A percentile compares a stretch with the other conserved stretches of the same genome.
Conservation (phyloP, 2,329 filamentous ascomycete species). For the Pseudogymnoascus sp. region DNA sequence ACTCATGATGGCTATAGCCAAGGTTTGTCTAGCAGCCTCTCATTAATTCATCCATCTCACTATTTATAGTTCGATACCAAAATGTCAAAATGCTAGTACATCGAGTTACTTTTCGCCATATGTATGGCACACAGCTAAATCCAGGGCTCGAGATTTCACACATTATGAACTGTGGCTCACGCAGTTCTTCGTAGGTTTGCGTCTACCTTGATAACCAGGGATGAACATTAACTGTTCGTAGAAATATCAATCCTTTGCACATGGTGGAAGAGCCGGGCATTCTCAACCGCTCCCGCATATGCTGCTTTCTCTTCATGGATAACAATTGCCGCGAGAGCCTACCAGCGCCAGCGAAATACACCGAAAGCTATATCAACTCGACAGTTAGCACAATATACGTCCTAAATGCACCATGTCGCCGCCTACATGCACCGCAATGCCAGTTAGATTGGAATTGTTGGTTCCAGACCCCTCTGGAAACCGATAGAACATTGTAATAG, state of each 20-base stretch:
- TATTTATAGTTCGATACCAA: background rate
- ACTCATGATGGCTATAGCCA: background rate
- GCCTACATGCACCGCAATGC: too few species aligned
- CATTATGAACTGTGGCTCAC: background rate
- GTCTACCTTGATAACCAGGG: background rate
- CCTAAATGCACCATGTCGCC: too few species aligned
- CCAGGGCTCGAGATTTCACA: background rate
- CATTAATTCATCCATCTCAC: background rate
- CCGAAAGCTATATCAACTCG: background rate
- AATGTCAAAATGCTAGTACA: background rate
- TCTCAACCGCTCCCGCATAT: background rate
- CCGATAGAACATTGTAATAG: too few species aligned
- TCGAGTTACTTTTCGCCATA: background rate
- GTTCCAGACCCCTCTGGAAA: too few species aligned
- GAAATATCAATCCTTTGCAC: background rate
- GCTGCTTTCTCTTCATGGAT: background rate
- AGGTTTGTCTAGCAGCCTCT: background rate
- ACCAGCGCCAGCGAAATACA: background rate
- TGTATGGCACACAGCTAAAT: background rate
- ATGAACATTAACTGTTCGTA: background rate
- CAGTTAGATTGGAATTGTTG: too few species aligned
- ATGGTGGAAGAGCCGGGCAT: background rate
- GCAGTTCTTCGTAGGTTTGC: background rate
- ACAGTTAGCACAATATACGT: too few species aligned
- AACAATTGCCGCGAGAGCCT: background rate